Evolutionary conservation across 208 protist species (phyloP).

Genomic region (Crithidia expoeki): DNA sequence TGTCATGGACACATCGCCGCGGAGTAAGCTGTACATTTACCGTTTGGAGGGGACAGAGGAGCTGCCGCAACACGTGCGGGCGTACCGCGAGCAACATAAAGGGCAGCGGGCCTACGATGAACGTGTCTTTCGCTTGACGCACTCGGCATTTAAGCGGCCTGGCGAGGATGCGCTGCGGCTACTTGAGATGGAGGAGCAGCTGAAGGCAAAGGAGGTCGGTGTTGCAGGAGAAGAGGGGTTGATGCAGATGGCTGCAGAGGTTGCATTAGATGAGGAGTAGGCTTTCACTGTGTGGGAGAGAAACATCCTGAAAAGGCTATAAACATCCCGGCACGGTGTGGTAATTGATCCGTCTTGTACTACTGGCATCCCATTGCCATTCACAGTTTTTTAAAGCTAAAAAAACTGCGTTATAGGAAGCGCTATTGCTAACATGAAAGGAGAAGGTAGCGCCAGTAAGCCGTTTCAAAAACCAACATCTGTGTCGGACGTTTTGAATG

Average conservation of each 20-base stretch:
- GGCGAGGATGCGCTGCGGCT: slow-evolving; percentile 37
- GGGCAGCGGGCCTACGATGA: slow-evolving; percentile 40
- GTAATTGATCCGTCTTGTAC: too few relatives aligned
- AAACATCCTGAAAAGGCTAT: too few relatives aligned
- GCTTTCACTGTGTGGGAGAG: too few relatives aligned
- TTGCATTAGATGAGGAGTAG: slow-evolving; percentile 7
- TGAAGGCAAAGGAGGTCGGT: neutral
- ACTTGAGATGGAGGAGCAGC: slow-evolving; percentile 33
- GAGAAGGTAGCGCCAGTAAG: too few relatives aligned
- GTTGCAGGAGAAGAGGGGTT: neutral
- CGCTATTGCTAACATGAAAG: too few relatives aligned
- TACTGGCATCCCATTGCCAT: too few relatives aligned
- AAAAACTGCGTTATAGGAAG: too few relatives aligned
- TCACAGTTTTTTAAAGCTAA: too few relatives aligned
- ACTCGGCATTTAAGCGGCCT: slow-evolving; percentile 45
- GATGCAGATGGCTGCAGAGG: neutral
- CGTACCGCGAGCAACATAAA: slow-evolving; percentile 44
- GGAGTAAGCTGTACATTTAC: slow-evolving; percentile 71
- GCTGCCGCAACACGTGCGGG: slow-evolving; percentile 62
- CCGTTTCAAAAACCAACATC: too few relatives aligned
- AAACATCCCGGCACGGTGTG: too few relatives aligned
- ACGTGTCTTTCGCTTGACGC: slow-evolving; percentile 40
- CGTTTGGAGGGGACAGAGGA: slow-evolving; percentile 50
- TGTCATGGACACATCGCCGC: slow-evolving; percentile 71
- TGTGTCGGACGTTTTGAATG: too few relatives aligned